Evolutionary conservation across 2,329 filamentous ascomycete genomes (phyloP).

Genomic region (Amauroascus verrucosus): DNA sequence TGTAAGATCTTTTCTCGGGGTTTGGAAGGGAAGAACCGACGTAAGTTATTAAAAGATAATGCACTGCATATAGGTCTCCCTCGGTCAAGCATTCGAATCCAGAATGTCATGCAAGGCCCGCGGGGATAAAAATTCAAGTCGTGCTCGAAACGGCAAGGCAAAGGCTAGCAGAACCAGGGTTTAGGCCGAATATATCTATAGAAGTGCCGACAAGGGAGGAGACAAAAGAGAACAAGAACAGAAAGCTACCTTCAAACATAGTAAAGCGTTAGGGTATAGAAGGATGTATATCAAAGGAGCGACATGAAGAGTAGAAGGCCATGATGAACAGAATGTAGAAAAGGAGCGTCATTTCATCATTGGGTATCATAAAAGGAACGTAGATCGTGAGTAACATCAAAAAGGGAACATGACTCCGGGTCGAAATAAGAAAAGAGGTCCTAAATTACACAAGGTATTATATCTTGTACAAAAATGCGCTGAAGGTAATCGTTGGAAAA

Average conservation of each 20-base stretch:
- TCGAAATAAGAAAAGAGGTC: background rate
- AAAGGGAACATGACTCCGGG: constrained; percentile 9
- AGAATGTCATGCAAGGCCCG: background rate
- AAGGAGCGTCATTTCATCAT: constrained; percentile 5
- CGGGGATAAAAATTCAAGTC: background rate
- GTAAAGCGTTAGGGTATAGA: background rate
- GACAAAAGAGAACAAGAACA: background rate
- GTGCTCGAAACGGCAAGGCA: background rate
- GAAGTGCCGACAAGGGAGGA: background rate
- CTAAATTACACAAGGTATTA: constrained; percentile 7
- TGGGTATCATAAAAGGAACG: constrained; percentile 11
- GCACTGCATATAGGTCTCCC: background rate
- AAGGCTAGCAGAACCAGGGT: background rate
- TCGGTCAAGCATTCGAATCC: background rate
- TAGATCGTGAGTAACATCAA: constrained; percentile 10
- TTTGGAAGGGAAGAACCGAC: background rate
- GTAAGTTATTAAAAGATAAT: background rate
- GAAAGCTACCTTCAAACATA: background rate
- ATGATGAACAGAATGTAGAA: constrained; percentile 2
- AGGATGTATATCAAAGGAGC: constrained; percentile 6
- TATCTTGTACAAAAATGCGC: constrained; percentile 7
- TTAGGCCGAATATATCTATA: background rate
- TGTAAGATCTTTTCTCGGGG: background rate
- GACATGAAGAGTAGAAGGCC: constrained; percentile 8
- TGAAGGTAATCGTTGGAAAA: background rate